Evolutionary conservation across 2,329 filamentous ascomycete genomes (phyloP), one percentile per base, ranked within the genome.

Genomic region (Colletotrichum cereale): DNA sequence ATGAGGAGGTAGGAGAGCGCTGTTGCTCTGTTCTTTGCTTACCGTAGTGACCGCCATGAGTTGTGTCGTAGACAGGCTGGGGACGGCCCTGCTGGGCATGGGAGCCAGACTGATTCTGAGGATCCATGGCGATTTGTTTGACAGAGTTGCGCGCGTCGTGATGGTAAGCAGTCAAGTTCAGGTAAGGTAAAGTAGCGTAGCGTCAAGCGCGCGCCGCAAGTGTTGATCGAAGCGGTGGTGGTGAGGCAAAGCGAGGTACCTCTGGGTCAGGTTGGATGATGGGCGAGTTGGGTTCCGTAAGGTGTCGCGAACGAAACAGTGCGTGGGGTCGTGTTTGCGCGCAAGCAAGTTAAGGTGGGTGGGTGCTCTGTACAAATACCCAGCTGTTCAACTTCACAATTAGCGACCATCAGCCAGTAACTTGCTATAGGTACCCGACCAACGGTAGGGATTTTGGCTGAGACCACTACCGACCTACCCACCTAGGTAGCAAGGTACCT

Each of bases 41-140:
- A 94, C 92, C 92, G 84, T 94, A 95, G 81, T 95, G 93, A 64
- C 93, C 93, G 73, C 92, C 92, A 79, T 92, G 90, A 76, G 85
- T 87, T 62, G 89, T 89, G 82, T 95, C 92, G 80, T 95, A 95
- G n/a, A 89, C 87, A 21, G 90, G 90, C 77, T 88, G 86, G 74
- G 87, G 85, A 75, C 89, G 88, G 77, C 84, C 86, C 78, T 88
- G 86, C 78, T 91, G 89, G 36, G 66, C 50, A 56, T 73, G 71
- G 34, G 69, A 73, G 34, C 63, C 40, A 34, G 69, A 61, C 26
- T 67, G 63, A 68, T 81, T 81, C 71, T 83, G 82, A 52, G 81
- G 75, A 71, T 84, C 82, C 82, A 84, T 84, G 63, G 62, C 74
- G 71, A 62, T 58, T 67, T 50, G 67, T 47, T 58, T 63, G 55